Conservation (phyloP, 192 early-diverging fungal species). For the Gryganskiella cystojenkinii region DNA sequence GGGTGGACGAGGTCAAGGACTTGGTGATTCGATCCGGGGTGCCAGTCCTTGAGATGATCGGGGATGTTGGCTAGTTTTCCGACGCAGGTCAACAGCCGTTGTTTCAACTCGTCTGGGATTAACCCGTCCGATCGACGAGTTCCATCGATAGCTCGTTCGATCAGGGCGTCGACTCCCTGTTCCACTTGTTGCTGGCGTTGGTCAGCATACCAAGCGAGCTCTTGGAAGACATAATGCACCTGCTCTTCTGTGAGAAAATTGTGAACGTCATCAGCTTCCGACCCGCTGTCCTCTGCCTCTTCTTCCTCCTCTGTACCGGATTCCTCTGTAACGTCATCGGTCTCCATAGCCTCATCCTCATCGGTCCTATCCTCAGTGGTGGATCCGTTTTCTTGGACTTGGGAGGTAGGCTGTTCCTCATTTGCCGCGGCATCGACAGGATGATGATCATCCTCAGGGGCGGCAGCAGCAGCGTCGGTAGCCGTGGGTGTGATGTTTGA, state of each 20-base stretch:
- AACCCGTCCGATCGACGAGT: constrained; percentile 33
- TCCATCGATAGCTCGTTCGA: constrained; percentile 34
- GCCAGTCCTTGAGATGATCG: constrained; percentile 52
- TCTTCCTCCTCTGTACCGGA: too few relatives aligned
- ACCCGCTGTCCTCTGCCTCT: too few relatives aligned
- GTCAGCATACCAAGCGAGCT: constrained; percentile 33
- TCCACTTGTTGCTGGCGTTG: constrained; percentile 2
- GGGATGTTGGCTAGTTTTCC: constrained; percentile 15
- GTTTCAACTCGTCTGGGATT: constrained; percentile 11
- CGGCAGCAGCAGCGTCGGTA: too few relatives aligned
- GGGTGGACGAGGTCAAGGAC: constrained; percentile 68
- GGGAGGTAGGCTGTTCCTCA: too few relatives aligned
- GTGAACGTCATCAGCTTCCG: too few relatives aligned
- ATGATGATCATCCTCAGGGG: too few relatives aligned
- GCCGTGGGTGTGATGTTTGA: too few relatives aligned
- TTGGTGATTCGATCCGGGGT: constrained; percentile 54
- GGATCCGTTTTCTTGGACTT: too few relatives aligned
- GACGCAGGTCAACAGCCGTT: constrained; percentile 15
- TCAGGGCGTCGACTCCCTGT: neutral
- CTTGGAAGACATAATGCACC: constrained; percentile 26
- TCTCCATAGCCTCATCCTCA: too few relatives aligned
- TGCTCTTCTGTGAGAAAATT: constrained; percentile 12
- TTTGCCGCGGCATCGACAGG: too few relatives aligned
- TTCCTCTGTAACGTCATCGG: too few relatives aligned
- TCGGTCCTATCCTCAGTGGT: too few relatives aligned